A percentile compares a stretch with the other conserved stretches of the same genome.
phyloP scores from a whole-genome alignment of 106 monocot genomes.

The Dendrobium nobile region DNA sequence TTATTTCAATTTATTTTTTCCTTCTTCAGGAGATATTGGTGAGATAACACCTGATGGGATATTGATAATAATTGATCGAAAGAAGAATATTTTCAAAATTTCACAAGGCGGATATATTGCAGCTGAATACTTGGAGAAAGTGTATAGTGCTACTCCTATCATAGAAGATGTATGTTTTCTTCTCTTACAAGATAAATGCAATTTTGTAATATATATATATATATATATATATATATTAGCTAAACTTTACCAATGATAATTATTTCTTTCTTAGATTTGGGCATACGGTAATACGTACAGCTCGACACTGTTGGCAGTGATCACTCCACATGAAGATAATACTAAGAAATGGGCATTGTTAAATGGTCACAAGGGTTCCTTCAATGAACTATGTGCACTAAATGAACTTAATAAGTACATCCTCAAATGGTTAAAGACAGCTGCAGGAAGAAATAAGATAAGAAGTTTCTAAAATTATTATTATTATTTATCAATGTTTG shows the following conservation, averaged over 20 bases:
- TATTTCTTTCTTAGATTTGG: constrained; percentile 53
- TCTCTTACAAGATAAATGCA: background rate
- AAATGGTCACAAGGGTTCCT: constrained; percentile 47
- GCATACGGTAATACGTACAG: constrained; percentile 83
- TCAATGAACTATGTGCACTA: constrained; percentile 51
- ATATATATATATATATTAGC: too few relatives aligned
- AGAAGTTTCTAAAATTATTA: background rate
- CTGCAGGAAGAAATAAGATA: constrained; percentile 79
- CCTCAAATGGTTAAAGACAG: constrained; percentile 51
- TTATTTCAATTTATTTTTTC: background rate
- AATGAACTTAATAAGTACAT: constrained; percentile 44
- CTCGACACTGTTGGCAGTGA: constrained; percentile 77
- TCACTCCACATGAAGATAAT: constrained; percentile 69
- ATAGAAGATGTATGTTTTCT: constrained; percentile 77
- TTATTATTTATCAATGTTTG: background rate
- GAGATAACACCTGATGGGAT: constrained; percentile 76
- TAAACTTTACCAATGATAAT: background rate
- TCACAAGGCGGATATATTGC: constrained; percentile 94
- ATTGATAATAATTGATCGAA: constrained; percentile 80
- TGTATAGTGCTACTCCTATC: constrained; percentile 45
- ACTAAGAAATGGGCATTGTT: constrained; percentile 62
- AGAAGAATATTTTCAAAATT: constrained; percentile 94
- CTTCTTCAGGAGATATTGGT: constrained; percentile 76
- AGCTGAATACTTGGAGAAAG: constrained; percentile 80
- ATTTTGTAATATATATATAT: background rate